Evolutionary conservation across 164 flowering plant species (phyloP), one percentile per base, ranked within the genome.

Genomic region (Stephania cephalantha): DNA sequence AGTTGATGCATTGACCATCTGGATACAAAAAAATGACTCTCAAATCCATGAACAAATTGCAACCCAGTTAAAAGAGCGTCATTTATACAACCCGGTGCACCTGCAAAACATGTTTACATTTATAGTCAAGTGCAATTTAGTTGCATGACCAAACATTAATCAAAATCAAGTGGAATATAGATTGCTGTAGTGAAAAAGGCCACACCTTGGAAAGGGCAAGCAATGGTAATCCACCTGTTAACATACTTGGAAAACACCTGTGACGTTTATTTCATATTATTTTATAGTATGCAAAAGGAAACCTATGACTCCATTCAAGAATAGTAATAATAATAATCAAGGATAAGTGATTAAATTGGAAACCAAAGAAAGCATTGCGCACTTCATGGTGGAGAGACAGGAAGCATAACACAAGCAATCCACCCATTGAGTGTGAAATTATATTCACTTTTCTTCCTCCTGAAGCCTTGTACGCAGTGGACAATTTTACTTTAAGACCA

Each of bases 1-100:
- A 95, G 83, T 82, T 95, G 99, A 82, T 93, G 99, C 95, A 95
- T 90, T 22, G 97, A 77, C 99, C 97, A 95, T 81, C 97, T 86
- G 67, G 87, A 84, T 64, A 95, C 93, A 83, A 91, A 95, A 80
- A 95, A 91, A 87, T 73, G 85, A 83, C 91, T 88, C 77, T 87
- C 88, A 71, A 90, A 82, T 45, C 97, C 99, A 68, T 89, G 89
- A 73, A 93, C 89, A 81, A 95, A 95, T 76, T 91, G 93, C 82
- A 95, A 74, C 64, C 97, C 97, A 17, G 97, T 95, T 75, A 95
- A 85, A 70, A 93, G 90, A 72, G 95, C 78, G 80, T 91, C 97
- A 81, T 90, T 90, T 78, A 93, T 84, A 84, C 90, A 91, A 76
- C 97, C 99, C 25, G 99, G 97, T 68, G 99, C 97, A 77, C 99